Base-by-base conservation (phyloP, 78 protist genomes). In the Goniomonas avonlea region DNA sequence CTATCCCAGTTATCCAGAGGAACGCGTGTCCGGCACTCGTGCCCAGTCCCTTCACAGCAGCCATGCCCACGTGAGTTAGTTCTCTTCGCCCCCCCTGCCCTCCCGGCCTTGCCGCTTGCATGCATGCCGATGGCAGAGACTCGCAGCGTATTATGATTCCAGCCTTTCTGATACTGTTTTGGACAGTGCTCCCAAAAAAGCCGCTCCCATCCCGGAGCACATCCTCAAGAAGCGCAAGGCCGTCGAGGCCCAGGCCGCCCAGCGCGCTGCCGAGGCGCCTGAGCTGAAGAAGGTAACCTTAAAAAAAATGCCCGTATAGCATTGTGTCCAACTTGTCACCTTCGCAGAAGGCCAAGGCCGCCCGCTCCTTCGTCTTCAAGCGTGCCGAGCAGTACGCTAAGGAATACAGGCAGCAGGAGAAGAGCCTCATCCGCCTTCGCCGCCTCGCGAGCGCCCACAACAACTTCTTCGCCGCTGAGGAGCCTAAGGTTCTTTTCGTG, bases 401-500 rank as follows among this genome's bases (percentile, higher is more conserved):
- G 79, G 94, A 93, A 89, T 95, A 96, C 94, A 83, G 73, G 61
- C 17, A 5, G 38, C 13, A 29, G 2, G 97, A 93, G 84, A 31
- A 39, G 35, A 58, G 75, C 53, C 74, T 71, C 27, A 50, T 92
- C 77, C 81, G 81, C 45, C 50, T 76, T 39, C 66, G 86, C 66
- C 90, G 98, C 74, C 59, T 59, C 27, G 98, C 98, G 73, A 85
- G 88, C 80, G 68, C 41, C 80, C 27, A 35, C 66, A 95, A 95
- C 60, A 82, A 78, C 90, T 96, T 95, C 95, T 95, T 82, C 92
- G 93, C 90, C 25, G 92, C 89, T 66, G 86, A 94, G 11, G 98
- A 95, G 89, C 91, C 99, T 77, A 98, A 97, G 96, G 86, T 98
- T 29, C 95, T 93, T 81, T 84, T 98, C 31, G 99, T 97, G 13